These are phyloP conservation scores for Metarhizium anisopliae DNA, from an alignment of 2,329 filamentous ascomycete species.

Conservation along the genomic window DNA sequence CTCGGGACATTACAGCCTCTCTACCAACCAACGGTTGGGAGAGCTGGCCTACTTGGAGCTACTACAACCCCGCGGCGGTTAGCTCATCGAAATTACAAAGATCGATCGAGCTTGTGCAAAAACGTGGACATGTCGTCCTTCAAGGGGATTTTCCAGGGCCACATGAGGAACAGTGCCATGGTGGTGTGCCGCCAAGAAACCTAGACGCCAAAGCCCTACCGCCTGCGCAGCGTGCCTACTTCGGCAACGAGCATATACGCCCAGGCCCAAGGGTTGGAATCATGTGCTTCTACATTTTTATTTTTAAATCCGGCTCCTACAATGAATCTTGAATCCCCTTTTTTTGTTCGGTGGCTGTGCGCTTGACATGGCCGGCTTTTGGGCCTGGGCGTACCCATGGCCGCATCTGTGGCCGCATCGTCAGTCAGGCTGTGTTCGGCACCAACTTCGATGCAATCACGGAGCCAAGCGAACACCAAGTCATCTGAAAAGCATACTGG, in stretches of 20 bases:
- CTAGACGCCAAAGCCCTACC: neutral
- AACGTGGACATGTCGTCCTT: neutral
- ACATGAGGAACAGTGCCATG: neutral
- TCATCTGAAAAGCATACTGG: neutral
- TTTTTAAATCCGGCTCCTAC: neutral
- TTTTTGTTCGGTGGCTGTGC: neutral
- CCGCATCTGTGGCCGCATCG: neutral
- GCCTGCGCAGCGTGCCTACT: neutral
- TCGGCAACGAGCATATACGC: neutral
- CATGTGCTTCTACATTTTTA: neutral
- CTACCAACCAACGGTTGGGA: neutral
- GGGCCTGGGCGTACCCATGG: slow-evolving; percentile 1
- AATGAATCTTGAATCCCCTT: neutral
- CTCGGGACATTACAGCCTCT: neutral
- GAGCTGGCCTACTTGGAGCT: neutral
- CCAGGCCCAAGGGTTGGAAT: neutral
- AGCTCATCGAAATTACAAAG: neutral
- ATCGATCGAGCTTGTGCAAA: neutral
- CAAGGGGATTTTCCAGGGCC: neutral
- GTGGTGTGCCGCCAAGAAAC: neutral
- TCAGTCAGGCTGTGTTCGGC: neutral
- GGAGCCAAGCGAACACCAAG: neutral
- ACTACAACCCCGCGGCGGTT: neutral
- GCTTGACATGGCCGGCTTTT: slow-evolving; percentile 3
- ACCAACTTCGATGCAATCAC: neutral